Conservation (phyloP, 2,329 filamentous ascomycete genomes). For the Aplosporella prunicola region DNA sequence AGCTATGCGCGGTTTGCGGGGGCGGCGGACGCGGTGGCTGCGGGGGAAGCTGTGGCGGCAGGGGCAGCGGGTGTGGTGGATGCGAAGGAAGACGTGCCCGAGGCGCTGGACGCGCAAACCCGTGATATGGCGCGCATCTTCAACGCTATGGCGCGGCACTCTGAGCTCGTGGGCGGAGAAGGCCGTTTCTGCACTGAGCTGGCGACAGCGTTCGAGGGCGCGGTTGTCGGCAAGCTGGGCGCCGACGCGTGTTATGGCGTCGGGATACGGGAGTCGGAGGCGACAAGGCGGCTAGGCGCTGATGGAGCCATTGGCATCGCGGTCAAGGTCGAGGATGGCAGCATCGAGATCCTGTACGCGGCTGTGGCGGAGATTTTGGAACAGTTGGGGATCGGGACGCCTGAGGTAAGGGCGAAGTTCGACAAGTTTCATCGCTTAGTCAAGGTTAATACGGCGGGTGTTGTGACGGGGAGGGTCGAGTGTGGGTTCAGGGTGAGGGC, state of each 20-base stretch:
- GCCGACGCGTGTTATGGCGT: slow-evolving; percentile 43
- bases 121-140: slow-evolving; percentile 29
- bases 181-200: slow-evolving; percentile 40
- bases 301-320: slow-evolving; percentile 35
- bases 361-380: slow-evolving; percentile 36
- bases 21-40: slow-evolving; percentile 19
- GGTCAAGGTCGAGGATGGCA: slow-evolving; percentile 43
- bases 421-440: slow-evolving; percentile 25
- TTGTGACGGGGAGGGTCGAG: slow-evolving; percentile 25
- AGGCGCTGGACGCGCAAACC: slow-evolving; percentile 10
- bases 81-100: not conserved
- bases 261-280: slow-evolving; percentile 30
- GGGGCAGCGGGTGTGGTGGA: slow-evolving; percentile 13
- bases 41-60: not conserved
- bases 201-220: slow-evolving; percentile 31
- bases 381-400: slow-evolving; percentile 32
- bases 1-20: slow-evolving; percentile 32
- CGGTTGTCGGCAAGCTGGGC: slow-evolving; percentile 39
- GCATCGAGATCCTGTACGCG: slow-evolving; percentile 34
- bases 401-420: slow-evolving; percentile 22
- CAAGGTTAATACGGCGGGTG: slow-evolving; percentile 30
- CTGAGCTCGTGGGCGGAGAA: slow-evolving; percentile 38
- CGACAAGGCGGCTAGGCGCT: slow-evolving; percentile 25
- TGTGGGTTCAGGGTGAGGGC: slow-evolving; percentile 7
- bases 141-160: slow-evolving; percentile 34